phyloP scores from a whole-genome alignment of 1,284 basidiomycete genomes.

The Rhodotorula sp. region DNA sequence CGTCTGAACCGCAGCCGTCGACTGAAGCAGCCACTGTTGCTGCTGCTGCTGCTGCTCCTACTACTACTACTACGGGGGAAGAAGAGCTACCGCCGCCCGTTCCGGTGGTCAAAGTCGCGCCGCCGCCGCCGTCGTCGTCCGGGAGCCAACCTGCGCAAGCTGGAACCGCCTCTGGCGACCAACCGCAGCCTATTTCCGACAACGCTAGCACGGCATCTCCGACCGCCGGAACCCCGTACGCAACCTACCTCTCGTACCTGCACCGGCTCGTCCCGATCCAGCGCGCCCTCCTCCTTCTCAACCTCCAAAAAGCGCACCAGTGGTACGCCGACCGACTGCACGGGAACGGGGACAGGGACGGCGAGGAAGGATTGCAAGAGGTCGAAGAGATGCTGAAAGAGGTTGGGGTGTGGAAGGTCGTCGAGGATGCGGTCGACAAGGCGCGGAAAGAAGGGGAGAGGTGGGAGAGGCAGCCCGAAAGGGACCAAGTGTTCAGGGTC shows the following conservation, averaged over 20 bases:
- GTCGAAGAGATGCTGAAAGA: conserved; percentile 15
- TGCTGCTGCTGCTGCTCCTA: neutral
- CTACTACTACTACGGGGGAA: neutral
- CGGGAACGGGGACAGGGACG: neutral
- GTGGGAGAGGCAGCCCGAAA: neutral
- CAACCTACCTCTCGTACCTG: conserved; percentile 23
- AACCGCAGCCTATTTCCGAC: too few species aligned
- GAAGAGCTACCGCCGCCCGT: too few species aligned
- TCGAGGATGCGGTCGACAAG: conserved; percentile 6
- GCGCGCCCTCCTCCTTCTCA: conserved; percentile 35
- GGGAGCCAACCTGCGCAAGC: too few species aligned
- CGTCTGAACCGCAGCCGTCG: neutral
- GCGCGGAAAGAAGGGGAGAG: conserved; percentile 1
- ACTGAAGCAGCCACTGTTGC: neutral
- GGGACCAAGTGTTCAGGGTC: conserved; percentile 15
- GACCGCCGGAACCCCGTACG: conserved; percentile 2
- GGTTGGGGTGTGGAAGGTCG: conserved; percentile 27
- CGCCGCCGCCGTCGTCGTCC: too few species aligned
- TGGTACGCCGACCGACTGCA: conserved; percentile 3
- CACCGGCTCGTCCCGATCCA: conserved; percentile 32
- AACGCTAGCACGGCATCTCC: neutral
- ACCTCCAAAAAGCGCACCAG: conserved; percentile 37
- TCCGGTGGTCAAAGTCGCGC: too few species aligned
- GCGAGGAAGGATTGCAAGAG: neutral
- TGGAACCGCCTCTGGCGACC: too few species aligned